Base-by-base conservation (phyloP, 1,284 basidiomycete species). In the Anthracocystis walkeri region DNA sequence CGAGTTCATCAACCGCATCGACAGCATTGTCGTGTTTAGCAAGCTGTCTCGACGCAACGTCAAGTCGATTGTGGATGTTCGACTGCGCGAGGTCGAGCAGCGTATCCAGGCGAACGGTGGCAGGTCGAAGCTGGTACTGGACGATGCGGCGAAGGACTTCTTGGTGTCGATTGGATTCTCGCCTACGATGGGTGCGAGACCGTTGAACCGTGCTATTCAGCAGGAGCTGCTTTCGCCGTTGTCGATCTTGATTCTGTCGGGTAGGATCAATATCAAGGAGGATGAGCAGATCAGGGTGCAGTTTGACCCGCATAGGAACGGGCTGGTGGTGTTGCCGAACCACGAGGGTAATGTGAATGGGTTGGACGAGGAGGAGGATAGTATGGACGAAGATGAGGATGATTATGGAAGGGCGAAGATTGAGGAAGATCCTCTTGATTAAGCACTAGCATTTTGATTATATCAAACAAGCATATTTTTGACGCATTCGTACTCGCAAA, bases 201-300 rank as follows among this genome's bases (percentile, higher is more conserved):
- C 96, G 2, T 89, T 99, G 74, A 92, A 94, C 83, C 90, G 95
- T 45, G 90, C 93, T 8, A 97, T 99, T 81, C 95, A 97, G 86
- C 91, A 90, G 81, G 94, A 98, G 85, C 88, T 99, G 51, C 89
- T 99, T 79, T 95, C 97, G 86, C 96, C 96, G 10, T 87, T 99
- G 49, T 94, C 94, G 20, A 88, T 93, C 67, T 89, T 94, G 87
- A 89, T 99, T 53, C 90, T 99, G 51, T 91, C 93, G 41, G 93
- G 93, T 75, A 89, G 90, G 55, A 87, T 97, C 58, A 89, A 90
- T 52, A 88, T 97, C 61, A 89, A 90, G 52, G 94, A 98, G 67
- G 92, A 91, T 40, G 94, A 97, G 86, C 88, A 86, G 0, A 92
- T 93, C 8, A 86, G 87, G 40, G 89, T 98, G 59, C 89, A 89